Evolutionary conservation across 139 green algal species (phyloP).

Genomic region (Chlorella sp.): DNA sequence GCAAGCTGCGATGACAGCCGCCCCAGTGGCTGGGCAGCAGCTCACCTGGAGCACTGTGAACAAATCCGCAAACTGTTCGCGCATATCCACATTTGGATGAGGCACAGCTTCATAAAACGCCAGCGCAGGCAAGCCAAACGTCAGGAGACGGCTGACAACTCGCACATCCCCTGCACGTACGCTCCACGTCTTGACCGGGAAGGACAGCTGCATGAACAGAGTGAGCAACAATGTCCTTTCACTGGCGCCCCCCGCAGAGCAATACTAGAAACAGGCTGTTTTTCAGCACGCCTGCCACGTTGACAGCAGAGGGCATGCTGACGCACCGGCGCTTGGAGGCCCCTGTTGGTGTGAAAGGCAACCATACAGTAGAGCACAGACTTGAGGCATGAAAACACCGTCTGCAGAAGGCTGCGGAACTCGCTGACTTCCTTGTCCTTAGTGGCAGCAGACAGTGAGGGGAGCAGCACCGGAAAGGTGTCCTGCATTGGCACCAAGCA

Average conservation of each 20-base stretch:
- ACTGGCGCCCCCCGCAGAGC: too few relatives aligned
- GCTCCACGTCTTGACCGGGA: constrained; percentile 42
- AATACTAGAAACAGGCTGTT: too few relatives aligned
- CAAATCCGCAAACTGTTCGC: constrained; percentile 83
- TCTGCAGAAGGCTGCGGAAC: constrained; percentile 65
- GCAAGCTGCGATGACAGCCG: background rate
- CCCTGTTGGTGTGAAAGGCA: constrained; percentile 53
- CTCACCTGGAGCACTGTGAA: constrained; percentile 78
- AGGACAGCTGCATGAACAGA: constrained; percentile 30
- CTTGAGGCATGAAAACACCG: constrained; percentile 58
- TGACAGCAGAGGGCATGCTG: background rate
- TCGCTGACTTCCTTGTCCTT: constrained; percentile 79
- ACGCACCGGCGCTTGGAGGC: constrained; percentile 25
- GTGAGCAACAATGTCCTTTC: too few relatives aligned
- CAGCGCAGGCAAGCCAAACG: constrained; percentile 23
- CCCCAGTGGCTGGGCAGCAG: background rate
- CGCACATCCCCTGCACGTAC: constrained; percentile 30
- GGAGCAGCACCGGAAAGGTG: constrained; percentile 30
- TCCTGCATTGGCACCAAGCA: background rate
- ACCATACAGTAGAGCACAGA: constrained; percentile 43
- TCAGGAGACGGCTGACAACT: constrained; percentile 43
- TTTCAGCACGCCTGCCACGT: too few relatives aligned
- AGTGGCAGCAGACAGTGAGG: constrained; percentile 47
- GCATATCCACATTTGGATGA: constrained; percentile 57
- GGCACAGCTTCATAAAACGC: constrained; percentile 2